Base-by-base conservation (phyloP, 257 asterid genomes). In the Mitragyna speciosa region DNA sequence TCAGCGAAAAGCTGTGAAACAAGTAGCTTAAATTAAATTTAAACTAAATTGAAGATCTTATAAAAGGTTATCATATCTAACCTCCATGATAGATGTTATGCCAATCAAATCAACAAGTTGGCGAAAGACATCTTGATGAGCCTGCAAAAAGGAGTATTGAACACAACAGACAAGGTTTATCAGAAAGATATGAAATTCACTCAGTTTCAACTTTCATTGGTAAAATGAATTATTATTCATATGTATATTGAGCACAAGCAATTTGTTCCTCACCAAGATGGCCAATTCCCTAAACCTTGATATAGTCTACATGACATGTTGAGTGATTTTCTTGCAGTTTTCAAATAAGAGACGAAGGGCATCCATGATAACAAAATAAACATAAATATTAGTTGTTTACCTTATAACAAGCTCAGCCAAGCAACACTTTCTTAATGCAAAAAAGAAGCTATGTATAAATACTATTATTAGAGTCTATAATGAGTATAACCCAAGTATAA, bases 21-120 rank as follows among this genome's bases (percentile, higher is more conserved):
- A n/a, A 51, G 26, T n/a, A 20, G 39, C 43, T 79, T 15, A 30
- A 31, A 59, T 70, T n/a, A 76, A 78, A 66, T 51, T 78, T 59
- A 80, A 77, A 64, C 79, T 69, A 56, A 36, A 54, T 16, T 19
- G 54, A 71, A 70, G 52, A 72, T 12, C 78, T 26, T 39, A 36
- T 24, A 64, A 11, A 47, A 47, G 36, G 30, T 3, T 41, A 75
- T 66, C 54, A 36, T 71, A 49, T 59, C 85, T 78, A 83, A 96
- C 99, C 98, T 96, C 99, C 99, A 94, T 96, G 82, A 96, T 94
- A 78, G 99, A 96, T 64, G 98, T 94, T 83, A 96, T 90, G 72
- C 98, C 99, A 83, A 96, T 94, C 92, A 96, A 89, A 91, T 96
- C 98, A 82, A 96, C 97, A 84, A 96, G 95, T 89, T 88, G 90